These are phyloP conservation scores for Trypanosoma cruzi DNA, from an alignment of 208 protist genomes.

Conservation along the genomic window DNA sequence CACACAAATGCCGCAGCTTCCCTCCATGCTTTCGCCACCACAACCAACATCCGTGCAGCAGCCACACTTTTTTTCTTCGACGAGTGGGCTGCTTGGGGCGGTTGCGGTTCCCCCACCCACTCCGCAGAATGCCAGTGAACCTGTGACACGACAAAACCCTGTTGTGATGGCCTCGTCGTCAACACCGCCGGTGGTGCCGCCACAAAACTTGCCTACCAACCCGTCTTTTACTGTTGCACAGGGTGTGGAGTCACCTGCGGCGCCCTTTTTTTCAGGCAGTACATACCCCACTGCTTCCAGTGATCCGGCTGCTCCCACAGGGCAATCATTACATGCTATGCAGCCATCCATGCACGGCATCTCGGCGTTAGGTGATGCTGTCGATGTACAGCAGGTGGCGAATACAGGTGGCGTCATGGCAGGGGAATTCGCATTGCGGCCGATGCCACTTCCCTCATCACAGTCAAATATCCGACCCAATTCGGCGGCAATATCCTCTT, in stretches of 20 bases:
- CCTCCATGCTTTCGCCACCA: neutral
- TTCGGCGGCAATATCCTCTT: neutral
- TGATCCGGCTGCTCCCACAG: conserved; percentile 9
- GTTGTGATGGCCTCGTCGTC: conserved; percentile 16
- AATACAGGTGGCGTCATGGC: neutral
- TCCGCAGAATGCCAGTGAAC: neutral
- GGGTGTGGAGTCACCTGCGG: neutral
- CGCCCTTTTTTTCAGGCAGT: conserved; percentile 11
- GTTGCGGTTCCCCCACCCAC: neutral
- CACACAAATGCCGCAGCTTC: neutral
- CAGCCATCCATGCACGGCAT: neutral
- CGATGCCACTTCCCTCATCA: neutral
- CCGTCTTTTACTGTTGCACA: neutral
- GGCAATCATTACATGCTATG: neutral
- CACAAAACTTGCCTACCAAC: conserved; percentile 26
- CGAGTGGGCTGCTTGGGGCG: neutral
- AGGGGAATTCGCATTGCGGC: neutral
- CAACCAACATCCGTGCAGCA: conserved; percentile 1
- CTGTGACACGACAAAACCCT: neutral
- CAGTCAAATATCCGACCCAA: neutral
- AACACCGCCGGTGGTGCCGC: conserved; percentile 25
- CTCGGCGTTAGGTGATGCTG: neutral
- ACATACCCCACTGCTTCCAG: conserved; percentile 16
- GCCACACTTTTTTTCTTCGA: neutral
- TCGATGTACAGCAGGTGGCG: neutral